Conservation (phyloP, 495 filamentous ascomycete genomes). For the Bathelium albidoporum region DNA sequence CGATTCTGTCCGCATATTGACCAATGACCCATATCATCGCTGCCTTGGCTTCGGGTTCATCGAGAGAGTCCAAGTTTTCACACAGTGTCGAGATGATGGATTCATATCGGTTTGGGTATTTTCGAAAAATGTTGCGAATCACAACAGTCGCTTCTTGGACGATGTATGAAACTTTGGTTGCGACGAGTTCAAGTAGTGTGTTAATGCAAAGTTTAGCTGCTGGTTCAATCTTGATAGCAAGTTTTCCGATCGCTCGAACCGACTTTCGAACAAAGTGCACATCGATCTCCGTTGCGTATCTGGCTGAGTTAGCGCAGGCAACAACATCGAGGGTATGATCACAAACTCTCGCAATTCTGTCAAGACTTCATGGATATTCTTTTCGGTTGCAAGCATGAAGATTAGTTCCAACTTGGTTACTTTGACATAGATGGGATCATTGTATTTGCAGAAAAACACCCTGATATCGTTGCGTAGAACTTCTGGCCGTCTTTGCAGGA, state of each 20-base stretch:
- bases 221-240: slow-evolving; percentile 98
- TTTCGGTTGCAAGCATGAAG: slow-evolving; percentile 95
- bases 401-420: slow-evolving; percentile 98
- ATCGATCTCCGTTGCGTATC: slow-evolving; percentile 94
- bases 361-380: slow-evolving; percentile 90
- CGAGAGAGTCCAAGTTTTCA: slow-evolving; percentile 90
- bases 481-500: slow-evolving; percentile 86
- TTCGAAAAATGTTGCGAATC: slow-evolving; percentile 97
- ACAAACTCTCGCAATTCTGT: slow-evolving; percentile 84
- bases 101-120: slow-evolving; percentile 98
- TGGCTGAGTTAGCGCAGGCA: slow-evolving; percentile 21
- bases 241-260: slow-evolving; percentile 92
- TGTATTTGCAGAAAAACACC: slow-evolving; percentile 99
- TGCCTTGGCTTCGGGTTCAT: slow-evolving; percentile 97
- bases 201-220: slow-evolving; percentile 85
- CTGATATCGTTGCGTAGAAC: slow-evolving; percentile 93
- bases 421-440: slow-evolving; percentile 99
- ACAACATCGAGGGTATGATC: not conserved
- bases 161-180: slow-evolving; percentile 99
- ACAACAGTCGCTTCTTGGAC: slow-evolving; percentile 99
- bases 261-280: slow-evolving; percentile 98
- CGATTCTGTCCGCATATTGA: slow-evolving; percentile 93
- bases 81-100: slow-evolving; percentile 92
- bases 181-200: slow-evolving; percentile 81
- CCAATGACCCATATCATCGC: slow-evolving; percentile 99